These are phyloP conservation scores for Digitaria exilis DNA, from an alignment of 202 grass and related monocot genomes.

Conservation along the genomic window DNA sequence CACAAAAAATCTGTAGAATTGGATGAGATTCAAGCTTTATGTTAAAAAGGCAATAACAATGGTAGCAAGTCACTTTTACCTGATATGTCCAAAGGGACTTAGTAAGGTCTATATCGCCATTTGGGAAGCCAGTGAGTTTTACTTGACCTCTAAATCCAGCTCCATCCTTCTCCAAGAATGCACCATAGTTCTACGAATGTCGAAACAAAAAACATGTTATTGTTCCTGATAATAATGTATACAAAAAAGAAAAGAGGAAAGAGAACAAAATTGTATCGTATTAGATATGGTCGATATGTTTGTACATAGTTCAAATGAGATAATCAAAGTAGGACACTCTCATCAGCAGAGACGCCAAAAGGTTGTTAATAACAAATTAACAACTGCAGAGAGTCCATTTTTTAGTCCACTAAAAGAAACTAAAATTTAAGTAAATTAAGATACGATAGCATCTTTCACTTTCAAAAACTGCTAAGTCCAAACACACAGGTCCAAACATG, in stretches of 20 bases:
- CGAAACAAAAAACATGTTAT: slow-evolving; percentile 24
- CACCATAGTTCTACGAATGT: slow-evolving; percentile 79
- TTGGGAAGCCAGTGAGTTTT: slow-evolving; percentile 77
- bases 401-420: neutral
- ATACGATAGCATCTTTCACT: neutral
- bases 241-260: slow-evolving; percentile 9
- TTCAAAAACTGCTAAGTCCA: neutral
- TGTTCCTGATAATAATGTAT: slow-evolving; percentile 12
- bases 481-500: neutral
- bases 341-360: neutral
- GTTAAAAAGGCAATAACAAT: neutral
- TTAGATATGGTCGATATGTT: neutral
- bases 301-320: neutral
- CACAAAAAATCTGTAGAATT: too few relatives aligned
- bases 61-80: slow-evolving; percentile 38
- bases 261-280: slow-evolving; percentile 17
- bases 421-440: neutral
- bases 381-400: neutral
- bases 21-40: slow-evolving; percentile 26
- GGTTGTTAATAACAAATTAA: neutral
- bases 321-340: neutral
- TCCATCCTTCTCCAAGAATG: slow-evolving; percentile 99
- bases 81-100: slow-evolving; percentile 87
- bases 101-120: slow-evolving; percentile 79
- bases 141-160: slow-evolving; percentile 91